These are phyloP conservation scores for Globisporangium sylvaticum DNA, from an alignment of 352 stramenopile genomes.

Conservation along the genomic window DNA sequence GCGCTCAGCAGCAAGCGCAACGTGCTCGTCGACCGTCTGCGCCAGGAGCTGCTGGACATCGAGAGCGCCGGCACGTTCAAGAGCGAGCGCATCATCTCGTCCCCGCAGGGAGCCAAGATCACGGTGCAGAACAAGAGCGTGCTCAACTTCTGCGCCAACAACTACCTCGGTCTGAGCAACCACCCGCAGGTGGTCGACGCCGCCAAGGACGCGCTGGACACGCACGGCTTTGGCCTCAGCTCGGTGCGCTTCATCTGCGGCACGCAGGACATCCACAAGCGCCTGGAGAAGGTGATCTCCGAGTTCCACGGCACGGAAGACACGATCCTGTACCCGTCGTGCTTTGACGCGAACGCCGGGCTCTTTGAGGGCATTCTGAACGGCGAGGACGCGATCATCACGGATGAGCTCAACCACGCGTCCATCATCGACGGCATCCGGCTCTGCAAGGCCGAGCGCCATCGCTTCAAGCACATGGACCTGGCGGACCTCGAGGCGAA, in stretches of 20 bases:
- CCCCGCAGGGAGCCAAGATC: constrained; percentile 78
- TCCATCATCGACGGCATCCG: constrained; percentile 94
- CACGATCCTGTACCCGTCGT: constrained; percentile 92
- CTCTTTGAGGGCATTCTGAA: constrained; percentile 89
- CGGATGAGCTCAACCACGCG: constrained; percentile 92
- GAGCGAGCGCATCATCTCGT: constrained; percentile 89
- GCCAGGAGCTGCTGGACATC: constrained; percentile 67
- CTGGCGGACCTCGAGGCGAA: constrained; percentile 89
- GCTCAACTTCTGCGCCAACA: constrained; percentile 95
- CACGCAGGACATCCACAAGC: constrained; percentile 93
- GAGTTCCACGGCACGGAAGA: constrained; percentile 94
- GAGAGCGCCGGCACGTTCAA: constrained; percentile 81
- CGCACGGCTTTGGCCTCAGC: constrained; percentile 88
- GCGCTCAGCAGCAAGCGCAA: constrained; percentile 48
- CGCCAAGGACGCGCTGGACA: constrained; percentile 77
- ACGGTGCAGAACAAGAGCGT: constrained; percentile 65
- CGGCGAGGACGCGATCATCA: constrained; percentile 91
- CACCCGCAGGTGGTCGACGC: constrained; percentile 82
- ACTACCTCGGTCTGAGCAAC: constrained; percentile 92
- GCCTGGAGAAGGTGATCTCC: constrained; percentile 85
- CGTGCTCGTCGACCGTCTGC: constrained; percentile 69
- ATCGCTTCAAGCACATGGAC: constrained; percentile 94
- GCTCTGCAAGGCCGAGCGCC: constrained; percentile 91
- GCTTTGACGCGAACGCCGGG: constrained; percentile 93
- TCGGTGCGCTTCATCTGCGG: constrained; percentile 94